Evolutionary conservation across 495 filamentous ascomycete genomes (phyloP).

Genomic region (Daldinia concentrica): DNA sequence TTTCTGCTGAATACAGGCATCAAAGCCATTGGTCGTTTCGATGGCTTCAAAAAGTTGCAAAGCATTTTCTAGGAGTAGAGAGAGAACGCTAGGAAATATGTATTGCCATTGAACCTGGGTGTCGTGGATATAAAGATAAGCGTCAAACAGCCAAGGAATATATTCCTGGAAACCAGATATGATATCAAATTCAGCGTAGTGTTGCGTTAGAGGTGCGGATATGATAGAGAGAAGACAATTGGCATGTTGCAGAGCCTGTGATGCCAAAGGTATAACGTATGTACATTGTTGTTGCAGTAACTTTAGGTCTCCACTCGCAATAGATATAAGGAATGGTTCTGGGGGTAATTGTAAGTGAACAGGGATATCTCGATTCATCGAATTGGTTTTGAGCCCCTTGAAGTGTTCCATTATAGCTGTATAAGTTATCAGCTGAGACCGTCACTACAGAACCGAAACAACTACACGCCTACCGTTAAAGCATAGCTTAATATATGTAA

Average conservation of each 20-base stretch:
- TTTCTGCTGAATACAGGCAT: constrained; percentile 47
- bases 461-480: constrained; percentile 49
- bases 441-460: constrained; percentile 14
- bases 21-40: constrained; percentile 20
- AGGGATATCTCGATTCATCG: constrained; percentile 30
- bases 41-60: constrained; percentile 41
- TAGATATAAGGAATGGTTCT: constrained; percentile 29
- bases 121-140: constrained; percentile 44
- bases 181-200: constrained; percentile 22
- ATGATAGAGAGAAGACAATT: constrained; percentile 48
- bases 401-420: constrained; percentile 27
- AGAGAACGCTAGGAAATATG: constrained; percentile 36
- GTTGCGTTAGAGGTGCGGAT: constrained; percentile 41
- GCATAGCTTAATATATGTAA: constrained; percentile 55
- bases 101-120: constrained; percentile 42
- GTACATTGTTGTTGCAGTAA: constrained; percentile 41
- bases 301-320: constrained; percentile 5
- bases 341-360: constrained; percentile 38
- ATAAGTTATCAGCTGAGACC: constrained; percentile 25
- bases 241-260: constrained; percentile 46
- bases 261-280: constrained; percentile 33
- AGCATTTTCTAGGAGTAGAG: constrained; percentile 39
- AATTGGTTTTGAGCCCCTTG: constrained; percentile 17
- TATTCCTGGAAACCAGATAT: constrained; percentile 42
- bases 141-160: constrained; percentile 51